Evolutionary conservation across 2,329 filamentous ascomycete genomes (phyloP), one percentile per base, ranked within the genome.

Genomic region (Cladorrhinum sp.): DNA sequence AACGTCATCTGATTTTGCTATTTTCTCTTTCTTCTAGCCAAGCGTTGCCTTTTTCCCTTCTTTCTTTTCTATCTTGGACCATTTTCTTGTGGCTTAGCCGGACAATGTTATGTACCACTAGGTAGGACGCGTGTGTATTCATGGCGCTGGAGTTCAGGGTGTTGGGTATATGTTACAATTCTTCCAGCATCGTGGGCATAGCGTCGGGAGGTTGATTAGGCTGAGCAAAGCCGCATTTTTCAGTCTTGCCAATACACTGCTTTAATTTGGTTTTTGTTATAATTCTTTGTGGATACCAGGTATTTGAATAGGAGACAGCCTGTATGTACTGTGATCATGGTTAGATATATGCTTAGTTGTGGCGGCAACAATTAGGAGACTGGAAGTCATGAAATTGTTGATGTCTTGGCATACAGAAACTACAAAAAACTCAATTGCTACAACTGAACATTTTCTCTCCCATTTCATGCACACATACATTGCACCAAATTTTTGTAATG

Each of bases 401-500:
- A 16, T 18, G 36, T 18, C 41, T 45, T 45, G 41, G 41, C 41
- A 22, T 45, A 2, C 18, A 18, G 41, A 45, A 45, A 18, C 16
- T 10, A 8, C n/a, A 9, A 36, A 36, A 45, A 18, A 45, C 41
- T 5, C 41, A 12, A 45, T 45, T 45, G n/a, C 18, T 45, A 18
- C 41, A 45, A 13, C 16, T 20, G n/a, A 45, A 45, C 4, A 18
- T 20, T 45, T 45, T 45, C 41, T 45, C 41, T 3, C 3, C 41
- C 41, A 45, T 13, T 22, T 45, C 18, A 18, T 45, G 16, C 36
- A 41, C 36, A 6, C 3, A 3, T 16, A 13, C n/a, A n/a, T n/a
- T n/a, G n/a, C n/a, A 8, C n/a, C 18, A 45, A 45, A 18, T 5
- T 45, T 41, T 54, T 20, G 60, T 41, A 18, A 77, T 75, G 77